Evolutionary conservation across 2,329 filamentous ascomycete species (phyloP).

Genomic region (Eutypella sp.): DNA sequence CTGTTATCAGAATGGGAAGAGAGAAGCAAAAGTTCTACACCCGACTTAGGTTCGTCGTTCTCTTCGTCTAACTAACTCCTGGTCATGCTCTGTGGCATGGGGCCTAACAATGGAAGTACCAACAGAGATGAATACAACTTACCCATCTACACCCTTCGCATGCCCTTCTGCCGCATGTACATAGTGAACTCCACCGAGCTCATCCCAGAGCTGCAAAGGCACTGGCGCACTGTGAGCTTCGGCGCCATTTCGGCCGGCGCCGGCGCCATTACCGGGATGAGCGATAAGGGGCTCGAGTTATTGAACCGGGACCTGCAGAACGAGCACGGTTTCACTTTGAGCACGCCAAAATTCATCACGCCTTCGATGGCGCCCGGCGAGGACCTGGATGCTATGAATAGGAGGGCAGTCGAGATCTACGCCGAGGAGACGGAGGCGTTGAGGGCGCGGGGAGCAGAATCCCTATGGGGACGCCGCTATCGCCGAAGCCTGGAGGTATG

Average conservation of each 20-base stretch:
- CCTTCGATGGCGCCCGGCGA: constrained; percentile 9
- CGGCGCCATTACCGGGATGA: constrained; percentile 18
- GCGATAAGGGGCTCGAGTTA: constrained; percentile 16
- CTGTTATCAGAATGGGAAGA: constrained; percentile 17
- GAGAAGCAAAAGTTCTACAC: constrained; percentile 12
- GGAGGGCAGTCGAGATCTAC: constrained; percentile 15
- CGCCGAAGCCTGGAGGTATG: constrained; percentile 18
- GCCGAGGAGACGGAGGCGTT: constrained; percentile 9
- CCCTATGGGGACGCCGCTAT: constrained; percentile 18
- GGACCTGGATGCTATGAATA: constrained; percentile 18
- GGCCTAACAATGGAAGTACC: background rate
- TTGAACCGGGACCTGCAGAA: constrained; percentile 15
- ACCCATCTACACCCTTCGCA: constrained; percentile 22
- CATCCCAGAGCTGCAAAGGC: constrained; percentile 19
- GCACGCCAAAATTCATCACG: constrained; percentile 10
- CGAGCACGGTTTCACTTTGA: constrained; percentile 12
- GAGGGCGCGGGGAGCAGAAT: constrained; percentile 12
- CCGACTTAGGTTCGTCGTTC: constrained; percentile 8
- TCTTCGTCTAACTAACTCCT: background rate
- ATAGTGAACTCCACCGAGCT: constrained; percentile 20
- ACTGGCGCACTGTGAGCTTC: constrained; percentile 23
- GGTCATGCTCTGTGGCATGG: background rate
- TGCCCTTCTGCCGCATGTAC: constrained; percentile 21
- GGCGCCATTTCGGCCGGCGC: constrained; percentile 18
- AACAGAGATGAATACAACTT: constrained; percentile 13